Percentiles rank a stretch among this genome's conserved stretches.
Evolutionary conservation across 2,329 filamentous ascomycete genomes (phyloP).

Genomic region (Chrysosporium queenslandicum): DNA sequence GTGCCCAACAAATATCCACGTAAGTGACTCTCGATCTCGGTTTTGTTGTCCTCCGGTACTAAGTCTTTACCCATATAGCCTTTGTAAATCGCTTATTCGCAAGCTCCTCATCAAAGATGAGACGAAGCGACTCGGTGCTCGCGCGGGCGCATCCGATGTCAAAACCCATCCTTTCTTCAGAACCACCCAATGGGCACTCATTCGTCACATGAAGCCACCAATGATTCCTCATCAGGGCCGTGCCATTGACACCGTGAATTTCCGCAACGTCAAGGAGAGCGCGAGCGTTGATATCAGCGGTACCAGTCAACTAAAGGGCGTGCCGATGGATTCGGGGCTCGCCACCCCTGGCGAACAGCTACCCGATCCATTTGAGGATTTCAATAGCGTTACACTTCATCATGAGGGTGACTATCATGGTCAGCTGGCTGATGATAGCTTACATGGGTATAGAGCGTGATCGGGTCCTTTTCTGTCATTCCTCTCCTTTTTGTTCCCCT

Average conservation of each 20-base stretch:
- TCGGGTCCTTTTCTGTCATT: not conserved
- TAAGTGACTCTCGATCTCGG: conserved; percentile 43
- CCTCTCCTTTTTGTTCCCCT: not conserved
- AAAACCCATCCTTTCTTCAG: conserved; percentile 95
- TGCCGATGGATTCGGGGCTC: conserved; percentile 75
- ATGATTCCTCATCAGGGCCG: conserved; percentile 88
- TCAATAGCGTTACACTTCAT: conserved; percentile 95
- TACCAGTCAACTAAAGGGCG: conserved; percentile 51
- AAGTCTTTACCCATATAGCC: conserved; percentile 41
- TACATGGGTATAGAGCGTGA: conserved; percentile 2
- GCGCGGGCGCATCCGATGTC: conserved; percentile 91
- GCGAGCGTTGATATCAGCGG: conserved; percentile 67
- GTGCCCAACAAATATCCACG: conserved; percentile 81
- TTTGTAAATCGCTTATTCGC: conserved; percentile 92
- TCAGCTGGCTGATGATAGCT: conserved; percentile 17
- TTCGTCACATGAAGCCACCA: conserved; percentile 94
- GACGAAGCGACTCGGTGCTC: conserved; percentile 80
- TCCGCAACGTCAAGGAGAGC: conserved; percentile 95
- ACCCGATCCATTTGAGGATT: conserved; percentile 91
- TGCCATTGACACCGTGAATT: conserved; percentile 90
- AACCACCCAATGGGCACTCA: conserved; percentile 88
- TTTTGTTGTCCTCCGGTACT: not conserved
- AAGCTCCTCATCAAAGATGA: conserved; percentile 98
- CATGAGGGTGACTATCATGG: conserved; percentile 74
- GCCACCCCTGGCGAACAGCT: conserved; percentile 68